Percentiles rank a stretch among this genome's conserved stretches.
Evolutionary conservation across 2,329 filamentous ascomycete genomes (phyloP).

Genomic region (Byssothecium circinans): DNA sequence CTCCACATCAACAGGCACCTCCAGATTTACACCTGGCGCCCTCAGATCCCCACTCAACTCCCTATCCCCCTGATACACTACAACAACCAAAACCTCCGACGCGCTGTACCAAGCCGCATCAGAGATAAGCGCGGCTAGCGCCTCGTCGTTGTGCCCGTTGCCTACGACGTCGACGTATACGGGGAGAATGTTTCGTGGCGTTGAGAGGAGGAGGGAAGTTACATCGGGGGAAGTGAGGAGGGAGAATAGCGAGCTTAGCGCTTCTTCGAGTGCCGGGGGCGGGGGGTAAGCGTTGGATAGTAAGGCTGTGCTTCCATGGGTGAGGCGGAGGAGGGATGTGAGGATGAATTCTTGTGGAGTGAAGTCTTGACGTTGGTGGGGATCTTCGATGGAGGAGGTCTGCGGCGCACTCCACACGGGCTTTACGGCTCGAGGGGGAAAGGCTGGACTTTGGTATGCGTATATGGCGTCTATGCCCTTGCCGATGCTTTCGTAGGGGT

Average conservation of each 20-base stretch:
- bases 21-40: not conserved
- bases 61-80: conserved; percentile 24
- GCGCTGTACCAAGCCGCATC: conserved; percentile 46
- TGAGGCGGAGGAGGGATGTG: conserved; percentile 53
- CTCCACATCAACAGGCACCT: not conserved
- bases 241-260: conserved; percentile 45
- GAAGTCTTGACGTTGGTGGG: conserved; percentile 52
- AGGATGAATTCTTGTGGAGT: conserved; percentile 50
- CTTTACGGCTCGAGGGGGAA: too few species aligned
- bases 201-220: conserved; percentile 44
- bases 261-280: conserved; percentile 32
- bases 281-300: conserved; percentile 55
- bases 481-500: conserved; percentile 54
- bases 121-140: conserved; percentile 35
- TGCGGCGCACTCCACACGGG: conserved; percentile 55
- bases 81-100: conserved; percentile 41
- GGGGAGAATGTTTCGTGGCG: conserved; percentile 18
- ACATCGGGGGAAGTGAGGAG: conserved; percentile 41
- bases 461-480: conserved; percentile 47
- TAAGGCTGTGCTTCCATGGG: conserved; percentile 55
- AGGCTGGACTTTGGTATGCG: conserved; percentile 46
- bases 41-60: not conserved
- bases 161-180: not conserved
- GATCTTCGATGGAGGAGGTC: conserved; percentile 50
- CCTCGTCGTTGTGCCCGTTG: not conserved